Evolutionary conservation across 768 basidiomycete genomes (phyloP).

Genomic region (Termitomyces sp.): DNA sequence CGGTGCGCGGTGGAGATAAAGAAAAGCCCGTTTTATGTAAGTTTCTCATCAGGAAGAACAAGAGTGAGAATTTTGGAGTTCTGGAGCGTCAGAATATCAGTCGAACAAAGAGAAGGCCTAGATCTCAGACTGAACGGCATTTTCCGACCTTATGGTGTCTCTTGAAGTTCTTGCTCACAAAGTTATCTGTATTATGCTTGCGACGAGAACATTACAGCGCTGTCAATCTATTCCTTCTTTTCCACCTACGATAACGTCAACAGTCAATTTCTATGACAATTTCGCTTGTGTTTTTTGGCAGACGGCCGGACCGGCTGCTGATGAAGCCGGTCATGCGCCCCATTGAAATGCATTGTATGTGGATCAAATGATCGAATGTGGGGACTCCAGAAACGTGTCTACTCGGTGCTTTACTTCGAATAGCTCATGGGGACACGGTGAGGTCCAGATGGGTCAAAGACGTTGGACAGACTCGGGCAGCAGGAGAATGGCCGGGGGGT

Average conservation of each 20-base stretch:
- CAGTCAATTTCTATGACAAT: background rate
- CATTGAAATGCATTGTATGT: background rate
- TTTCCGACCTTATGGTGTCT: background rate
- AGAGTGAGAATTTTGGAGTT: background rate
- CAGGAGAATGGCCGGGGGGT: background rate
- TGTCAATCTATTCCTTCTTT: background rate
- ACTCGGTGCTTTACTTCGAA: background rate
- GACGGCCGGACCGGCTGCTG: background rate
- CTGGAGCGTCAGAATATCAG: background rate
- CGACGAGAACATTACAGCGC: no score
- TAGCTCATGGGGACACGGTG: background rate
- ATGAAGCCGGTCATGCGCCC: background rate
- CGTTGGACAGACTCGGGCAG: background rate
- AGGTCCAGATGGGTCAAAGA: background rate
- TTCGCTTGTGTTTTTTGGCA: background rate
- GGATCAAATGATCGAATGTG: conserved; percentile 5
- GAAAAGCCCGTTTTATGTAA: background rate
- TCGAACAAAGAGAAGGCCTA: background rate
- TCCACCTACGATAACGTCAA: background rate
- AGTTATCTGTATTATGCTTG: no score
- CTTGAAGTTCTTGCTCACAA: background rate
- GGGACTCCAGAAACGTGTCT: background rate
- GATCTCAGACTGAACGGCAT: no score
- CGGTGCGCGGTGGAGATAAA: background rate
- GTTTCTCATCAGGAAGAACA: background rate